Percentiles rank a stretch among this genome's conserved stretches.
Evolutionary conservation across 1,284 basidiomycete genomes (phyloP).

Genomic region (Agroathelia rolfsii): DNA sequence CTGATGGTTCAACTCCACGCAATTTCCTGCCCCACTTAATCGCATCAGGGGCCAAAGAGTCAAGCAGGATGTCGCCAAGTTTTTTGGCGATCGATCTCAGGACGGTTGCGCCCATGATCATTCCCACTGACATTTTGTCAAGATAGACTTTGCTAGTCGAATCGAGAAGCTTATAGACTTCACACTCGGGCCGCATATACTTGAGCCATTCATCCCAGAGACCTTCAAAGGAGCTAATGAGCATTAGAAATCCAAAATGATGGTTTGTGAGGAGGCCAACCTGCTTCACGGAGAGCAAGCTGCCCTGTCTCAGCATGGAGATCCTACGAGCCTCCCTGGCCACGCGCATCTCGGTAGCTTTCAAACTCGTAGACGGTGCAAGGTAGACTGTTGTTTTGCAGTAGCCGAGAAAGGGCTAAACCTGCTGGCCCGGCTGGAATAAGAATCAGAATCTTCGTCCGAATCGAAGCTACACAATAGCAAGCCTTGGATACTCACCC

Average conservation of each 20-base stretch:
- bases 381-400: constrained; percentile 20
- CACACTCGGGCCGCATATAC: constrained; percentile 17
- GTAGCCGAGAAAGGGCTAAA: constrained; percentile 26
- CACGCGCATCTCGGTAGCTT: constrained; percentile 16
- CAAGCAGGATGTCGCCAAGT: constrained; percentile 13
- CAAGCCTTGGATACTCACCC: no score
- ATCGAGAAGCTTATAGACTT: constrained; percentile 18
- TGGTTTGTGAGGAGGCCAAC: no score
- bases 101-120: constrained; percentile 12
- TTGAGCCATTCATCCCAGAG: constrained; percentile 19
- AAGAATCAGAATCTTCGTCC: no score
- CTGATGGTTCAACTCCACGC: no score
- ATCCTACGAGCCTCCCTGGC: constrained; percentile 30
- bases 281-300: constrained; percentile 20
- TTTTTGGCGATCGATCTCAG: constrained; percentile 21
- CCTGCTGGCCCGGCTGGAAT: constrained; percentile 30
- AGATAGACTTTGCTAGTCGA: constrained; percentile 13
- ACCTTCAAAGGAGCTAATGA: no score
- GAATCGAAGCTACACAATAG: no score
- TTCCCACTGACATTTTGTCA: constrained; percentile 7
- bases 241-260: no score
- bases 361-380: constrained; percentile 27
- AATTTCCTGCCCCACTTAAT: constrained; percentile 16
- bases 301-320: constrained; percentile 27
- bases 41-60: constrained; percentile 11